A percentile compares a stretch with the other conserved stretches of the same genome.
phyloP scores from a whole-genome alignment of 345 rosid species.

The Clausena lansium region DNA sequence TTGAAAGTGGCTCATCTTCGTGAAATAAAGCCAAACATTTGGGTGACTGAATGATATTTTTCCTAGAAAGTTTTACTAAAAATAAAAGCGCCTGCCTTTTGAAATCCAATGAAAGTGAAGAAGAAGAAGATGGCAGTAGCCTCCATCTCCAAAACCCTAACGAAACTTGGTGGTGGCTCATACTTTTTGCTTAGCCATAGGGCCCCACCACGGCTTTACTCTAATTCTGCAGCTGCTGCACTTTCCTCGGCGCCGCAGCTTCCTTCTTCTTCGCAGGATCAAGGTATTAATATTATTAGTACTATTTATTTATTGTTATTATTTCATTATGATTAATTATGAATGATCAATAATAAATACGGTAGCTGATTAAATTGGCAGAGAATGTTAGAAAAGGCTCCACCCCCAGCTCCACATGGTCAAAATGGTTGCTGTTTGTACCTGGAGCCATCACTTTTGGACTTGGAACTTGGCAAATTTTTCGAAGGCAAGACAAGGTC shows the following conservation, averaged over 20 bases:
- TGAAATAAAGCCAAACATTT: too few species aligned
- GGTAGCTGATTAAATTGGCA: slow-evolving; percentile 15
- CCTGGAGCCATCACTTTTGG: slow-evolving; percentile 94
- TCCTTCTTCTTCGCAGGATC: slow-evolving; percentile 31
- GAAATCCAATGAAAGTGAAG: slow-evolving; percentile 23
- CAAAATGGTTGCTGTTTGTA: slow-evolving; percentile 68
- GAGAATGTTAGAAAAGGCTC: slow-evolving; percentile 39
- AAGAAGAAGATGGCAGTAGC: slow-evolving; percentile 45
- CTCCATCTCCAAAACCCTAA: slow-evolving; percentile 47
- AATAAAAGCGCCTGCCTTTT: too few species aligned
- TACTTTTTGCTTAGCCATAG: slow-evolving; percentile 17
- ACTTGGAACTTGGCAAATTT: slow-evolving; percentile 97
- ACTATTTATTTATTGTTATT: background rate
- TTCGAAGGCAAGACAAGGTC: slow-evolving; percentile 94
- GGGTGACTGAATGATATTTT: too few species aligned
- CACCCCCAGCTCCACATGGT: slow-evolving; percentile 32
- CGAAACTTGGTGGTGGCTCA: slow-evolving; percentile 26
- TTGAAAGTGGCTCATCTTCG: too few species aligned
- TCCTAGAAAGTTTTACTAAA: too few species aligned
- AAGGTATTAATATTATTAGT: slow-evolving; percentile 32
- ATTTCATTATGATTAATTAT: background rate
- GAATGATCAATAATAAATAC: background rate
- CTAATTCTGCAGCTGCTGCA: slow-evolving; percentile 37
- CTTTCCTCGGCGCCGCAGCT: background rate
- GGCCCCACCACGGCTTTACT: slow-evolving; percentile 21